Evolutionary conservation across 2,329 filamentous ascomycete genomes (phyloP).

Genomic region (Paracoccidioides lutzii): DNA sequence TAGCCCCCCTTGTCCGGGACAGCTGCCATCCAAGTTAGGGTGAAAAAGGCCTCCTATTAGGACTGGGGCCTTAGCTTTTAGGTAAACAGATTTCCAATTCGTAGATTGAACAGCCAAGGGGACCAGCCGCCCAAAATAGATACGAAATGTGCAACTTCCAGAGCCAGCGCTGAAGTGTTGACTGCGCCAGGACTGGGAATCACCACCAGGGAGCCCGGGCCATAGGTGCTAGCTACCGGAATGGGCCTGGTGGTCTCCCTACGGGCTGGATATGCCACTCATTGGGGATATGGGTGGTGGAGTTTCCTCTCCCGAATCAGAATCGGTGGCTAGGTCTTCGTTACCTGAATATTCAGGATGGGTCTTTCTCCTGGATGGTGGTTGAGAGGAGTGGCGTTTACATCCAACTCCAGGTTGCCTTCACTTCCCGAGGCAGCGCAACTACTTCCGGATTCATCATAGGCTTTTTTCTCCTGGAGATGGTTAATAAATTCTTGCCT

Average conservation of each 20-base stretch:
- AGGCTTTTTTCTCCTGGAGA: not conserved
- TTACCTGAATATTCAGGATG: not conserved
- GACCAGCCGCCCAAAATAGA: too few relatives aligned
- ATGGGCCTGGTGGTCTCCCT: not conserved
- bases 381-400: not conserved
- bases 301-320: not conserved
- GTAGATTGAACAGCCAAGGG: too few relatives aligned
- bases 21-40: too few relatives aligned
- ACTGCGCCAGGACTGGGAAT: too few relatives aligned
- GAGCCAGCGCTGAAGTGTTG: too few relatives aligned
- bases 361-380: not conserved
- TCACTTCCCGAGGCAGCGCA: not conserved
- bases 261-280: not conserved
- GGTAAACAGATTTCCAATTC: too few relatives aligned
- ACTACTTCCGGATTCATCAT: not conserved
- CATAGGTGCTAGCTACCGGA: not conserved
- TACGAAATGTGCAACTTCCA: too few relatives aligned
- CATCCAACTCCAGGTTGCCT: not conserved
- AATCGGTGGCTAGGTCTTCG: not conserved
- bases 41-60: too few relatives aligned
- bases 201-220: too few relatives aligned
- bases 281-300: not conserved
- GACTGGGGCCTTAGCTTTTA: too few relatives aligned
- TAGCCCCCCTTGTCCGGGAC: too few relatives aligned
- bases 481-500: not conserved